Percentiles rank a stretch among this genome's conserved stretches.
These are phyloP conservation scores for Trichoderma aggressivum DNA, from an alignment of 2,329 filamentous ascomycete genomes.

Conservation along the genomic window DNA sequence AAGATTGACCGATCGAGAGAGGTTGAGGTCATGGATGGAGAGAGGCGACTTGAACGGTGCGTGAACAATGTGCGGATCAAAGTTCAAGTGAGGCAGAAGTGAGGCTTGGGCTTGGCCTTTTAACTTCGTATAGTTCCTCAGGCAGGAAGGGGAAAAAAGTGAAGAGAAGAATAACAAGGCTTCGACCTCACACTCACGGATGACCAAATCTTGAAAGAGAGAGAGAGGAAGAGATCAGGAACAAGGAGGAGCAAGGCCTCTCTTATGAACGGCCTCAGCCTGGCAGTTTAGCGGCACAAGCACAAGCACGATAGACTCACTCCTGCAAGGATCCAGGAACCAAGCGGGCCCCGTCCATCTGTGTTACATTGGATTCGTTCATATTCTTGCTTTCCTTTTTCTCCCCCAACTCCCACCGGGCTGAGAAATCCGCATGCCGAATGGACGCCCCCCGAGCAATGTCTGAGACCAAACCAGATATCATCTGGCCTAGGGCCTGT, in stretches of 20 bases:
- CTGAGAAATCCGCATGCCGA: conserved; percentile 7
- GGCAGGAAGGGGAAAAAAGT: background rate
- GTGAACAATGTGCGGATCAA: background rate
- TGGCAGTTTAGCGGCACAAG: background rate
- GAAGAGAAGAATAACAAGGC: background rate
- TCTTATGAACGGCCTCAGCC: conserved; percentile 12
- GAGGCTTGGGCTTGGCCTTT: background rate
- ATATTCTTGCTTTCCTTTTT: background rate
- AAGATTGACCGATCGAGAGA: background rate
- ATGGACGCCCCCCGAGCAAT: conserved; percentile 7
- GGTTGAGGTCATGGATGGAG: background rate
- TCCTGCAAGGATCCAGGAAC: conserved; percentile 17
- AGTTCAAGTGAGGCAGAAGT: background rate
- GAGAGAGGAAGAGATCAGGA: background rate
- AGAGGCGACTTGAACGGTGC: background rate
- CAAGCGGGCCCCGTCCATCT: background rate
- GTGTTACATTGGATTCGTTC: conserved; percentile 7
- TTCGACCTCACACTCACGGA: background rate
- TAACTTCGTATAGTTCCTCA: background rate
- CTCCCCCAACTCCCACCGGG: background rate
- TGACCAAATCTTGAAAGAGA: background rate
- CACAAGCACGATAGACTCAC: conserved; percentile 9
- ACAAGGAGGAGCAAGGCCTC: conserved; percentile 1
- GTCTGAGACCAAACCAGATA: conserved; percentile 21
- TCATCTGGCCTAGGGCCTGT: conserved; percentile 28